Evolutionary conservation across 805 yeast genomes (phyloP), one percentile per base, ranked within the genome.

Genomic region (Ogataea salicorniae): DNA sequence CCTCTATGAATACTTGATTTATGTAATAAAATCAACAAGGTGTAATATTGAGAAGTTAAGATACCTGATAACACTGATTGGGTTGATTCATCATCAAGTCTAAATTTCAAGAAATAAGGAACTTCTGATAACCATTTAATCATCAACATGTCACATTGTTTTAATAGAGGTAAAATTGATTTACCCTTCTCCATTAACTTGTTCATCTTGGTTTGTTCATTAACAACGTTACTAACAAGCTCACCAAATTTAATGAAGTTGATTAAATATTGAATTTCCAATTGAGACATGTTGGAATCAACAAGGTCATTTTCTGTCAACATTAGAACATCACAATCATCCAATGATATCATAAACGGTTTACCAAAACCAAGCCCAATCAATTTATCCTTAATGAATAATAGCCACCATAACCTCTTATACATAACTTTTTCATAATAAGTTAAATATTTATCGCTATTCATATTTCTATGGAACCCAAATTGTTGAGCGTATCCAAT

Each of bases 291-390:
- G 2, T 75, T 76, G 51, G 77, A 78, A 6, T 81, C 81, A 46
- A 76, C 69, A 50, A 87, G 80, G 61, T 87, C 95, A 0, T 76
- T 81, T n/a, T 73, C 62, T 0, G 76, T 72, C 16, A 87, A 59
- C 87, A 83, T 82, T n/a, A 82, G 80, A 20, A 84, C 88, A 58
- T 84, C 91, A 58, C 87, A 80, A 59, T 87, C 92, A 42, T 80
- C 84, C 51, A 84, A 70, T 55, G 81, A 83, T 42, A 87, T 82
- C 56, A 76, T 71, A 6, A 78, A 66, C 0, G 95, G 94, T 47
- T 90, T 72, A 15, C 94, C 91, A 64, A 81, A 81, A 0, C 90
- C 87, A 43, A 84, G 75, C 2, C 90, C 81, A 9, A 81, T 79
- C 37, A 77, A 71, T 22, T 88, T 69, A 63, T 87, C 95, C 55